Base-by-base conservation (phyloP, 2,329 filamentous ascomycete genomes). In the Monosporascus sp. region DNA sequence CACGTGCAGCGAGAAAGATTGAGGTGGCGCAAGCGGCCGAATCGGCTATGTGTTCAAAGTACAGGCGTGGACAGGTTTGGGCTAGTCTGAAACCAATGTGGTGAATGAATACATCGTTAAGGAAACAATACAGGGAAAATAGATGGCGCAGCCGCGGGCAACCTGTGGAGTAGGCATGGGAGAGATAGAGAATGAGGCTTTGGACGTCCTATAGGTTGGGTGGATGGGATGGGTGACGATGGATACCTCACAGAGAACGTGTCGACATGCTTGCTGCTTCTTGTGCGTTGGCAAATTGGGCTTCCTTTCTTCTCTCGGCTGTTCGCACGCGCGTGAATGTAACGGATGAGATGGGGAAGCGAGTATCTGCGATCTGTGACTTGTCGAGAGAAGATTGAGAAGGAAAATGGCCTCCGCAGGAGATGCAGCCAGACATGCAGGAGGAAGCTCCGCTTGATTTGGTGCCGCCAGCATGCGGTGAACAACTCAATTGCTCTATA, bases 101-200 rank as follows among this genome's bases (percentile, higher is more conserved):
- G 44, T 50, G 31, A 44, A 43, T 47, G 31, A 34, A 34, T n/a
- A 31, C 43, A 46, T 27, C 40, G 40, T 24, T 7, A 7, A 31
- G 43, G 22, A n/a, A 16, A 19, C 11, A n/a, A 17, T 26, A 16
- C 14, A 31, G 24, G 24, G 22, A 46, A 41, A 50, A 53, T 41
- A 40, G 38, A 27, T 48, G 37, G n/a, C 51, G 45, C 45, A 31
- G 37, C 34, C 19, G 40, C 40, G 31, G 31, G 31, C 9, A 11
- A 2, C 31, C 11, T 34, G 31, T 34, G 31, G 44, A 41, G 48
- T 41, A 40, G 26, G 53, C 44, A 48, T 41, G 49, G 41, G 34
- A 7, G 34, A 50, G 48, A 17, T 11, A 49, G 48, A 44, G 44
- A 51, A 59, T 64, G 64, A 64, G 64, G 57, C 53, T 59, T 58